Conservation (phyloP, 2,329 filamentous ascomycete species). For the Fusarium haematococcum region DNA sequence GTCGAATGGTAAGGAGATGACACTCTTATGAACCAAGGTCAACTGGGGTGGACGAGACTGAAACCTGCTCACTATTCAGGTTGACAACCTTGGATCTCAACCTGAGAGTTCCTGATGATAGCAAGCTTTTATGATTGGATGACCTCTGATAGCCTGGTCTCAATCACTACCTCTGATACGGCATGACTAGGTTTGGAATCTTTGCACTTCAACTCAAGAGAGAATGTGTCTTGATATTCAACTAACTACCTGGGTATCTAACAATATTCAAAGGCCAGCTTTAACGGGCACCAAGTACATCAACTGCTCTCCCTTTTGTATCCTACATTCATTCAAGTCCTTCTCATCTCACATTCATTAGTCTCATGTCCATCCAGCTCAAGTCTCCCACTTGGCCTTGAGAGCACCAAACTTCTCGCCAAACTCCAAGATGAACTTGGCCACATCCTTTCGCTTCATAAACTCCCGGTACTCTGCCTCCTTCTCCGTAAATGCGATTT, state of each 20-base stretch:
- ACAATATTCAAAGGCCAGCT: background rate
- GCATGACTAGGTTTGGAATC: background rate
- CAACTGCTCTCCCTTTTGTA: background rate
- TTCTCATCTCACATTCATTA: background rate
- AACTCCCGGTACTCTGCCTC: background rate
- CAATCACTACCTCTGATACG: background rate
- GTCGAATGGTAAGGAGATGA: background rate
- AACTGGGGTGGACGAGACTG: background rate
- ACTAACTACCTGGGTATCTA: background rate
- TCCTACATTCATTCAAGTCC: background rate
- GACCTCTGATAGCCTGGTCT: background rate
- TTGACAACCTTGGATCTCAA: background rate
- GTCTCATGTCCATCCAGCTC: background rate
- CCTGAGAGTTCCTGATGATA: background rate
- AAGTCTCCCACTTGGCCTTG: background rate
- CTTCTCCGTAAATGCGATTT: background rate
- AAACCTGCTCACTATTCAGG: background rate
- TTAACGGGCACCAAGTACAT: background rate
- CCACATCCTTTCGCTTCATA: background rate
- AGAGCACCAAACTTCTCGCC: background rate
- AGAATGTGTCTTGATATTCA: background rate
- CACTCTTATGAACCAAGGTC: background rate
- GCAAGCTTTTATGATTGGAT: background rate
- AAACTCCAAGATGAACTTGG: background rate
- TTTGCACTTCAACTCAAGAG: background rate